These are phyloP conservation scores for Leptomonas pyrrhocoris DNA, from an alignment of 208 protist genomes.

Conservation along the genomic window DNA sequence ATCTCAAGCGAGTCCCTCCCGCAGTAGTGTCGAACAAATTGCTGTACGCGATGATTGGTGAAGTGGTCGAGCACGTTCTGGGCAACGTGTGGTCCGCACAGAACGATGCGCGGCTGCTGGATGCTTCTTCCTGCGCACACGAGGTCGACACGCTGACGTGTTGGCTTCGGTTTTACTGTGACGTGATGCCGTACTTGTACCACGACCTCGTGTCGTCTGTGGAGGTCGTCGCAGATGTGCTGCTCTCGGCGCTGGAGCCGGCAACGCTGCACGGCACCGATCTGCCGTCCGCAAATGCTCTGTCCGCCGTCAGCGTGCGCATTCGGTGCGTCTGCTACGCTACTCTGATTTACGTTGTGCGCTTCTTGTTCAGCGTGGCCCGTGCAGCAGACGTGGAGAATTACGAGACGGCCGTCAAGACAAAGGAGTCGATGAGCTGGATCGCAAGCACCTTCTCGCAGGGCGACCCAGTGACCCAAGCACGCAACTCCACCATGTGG, in stretches of 20 bases:
- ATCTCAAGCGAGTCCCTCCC: constrained; percentile 14
- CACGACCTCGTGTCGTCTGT: constrained; percentile 34
- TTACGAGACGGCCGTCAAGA: constrained; percentile 17
- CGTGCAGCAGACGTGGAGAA: constrained; percentile 22
- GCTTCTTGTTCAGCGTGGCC: constrained; percentile 21
- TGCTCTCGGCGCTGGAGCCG: constrained; percentile 29
- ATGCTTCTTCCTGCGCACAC: neutral
- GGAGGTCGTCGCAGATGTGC: constrained; percentile 28
- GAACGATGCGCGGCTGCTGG: neutral
- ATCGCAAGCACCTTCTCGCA: constrained; percentile 33
- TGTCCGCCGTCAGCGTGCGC: neutral
- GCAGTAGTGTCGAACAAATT: constrained; percentile 27
- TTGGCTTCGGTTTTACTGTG: constrained; percentile 37
- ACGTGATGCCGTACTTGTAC: constrained; percentile 39
- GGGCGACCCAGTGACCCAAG: constrained; percentile 25
- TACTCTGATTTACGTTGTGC: constrained; percentile 7
- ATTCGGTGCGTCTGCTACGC: constrained; percentile 17
- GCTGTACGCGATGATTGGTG: constrained; percentile 28
- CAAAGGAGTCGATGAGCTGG: constrained; percentile 37
- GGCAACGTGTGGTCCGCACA: neutral
- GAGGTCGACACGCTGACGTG: constrained; percentile 24
- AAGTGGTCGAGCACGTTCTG: constrained; percentile 25
- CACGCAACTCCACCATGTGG: constrained; percentile 25
- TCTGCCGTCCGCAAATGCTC: neutral
- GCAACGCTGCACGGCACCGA: neutral